Evolutionary conservation across 805 yeast genomes (phyloP).

Genomic region (Wickerhamomyces rabaulensis): DNA sequence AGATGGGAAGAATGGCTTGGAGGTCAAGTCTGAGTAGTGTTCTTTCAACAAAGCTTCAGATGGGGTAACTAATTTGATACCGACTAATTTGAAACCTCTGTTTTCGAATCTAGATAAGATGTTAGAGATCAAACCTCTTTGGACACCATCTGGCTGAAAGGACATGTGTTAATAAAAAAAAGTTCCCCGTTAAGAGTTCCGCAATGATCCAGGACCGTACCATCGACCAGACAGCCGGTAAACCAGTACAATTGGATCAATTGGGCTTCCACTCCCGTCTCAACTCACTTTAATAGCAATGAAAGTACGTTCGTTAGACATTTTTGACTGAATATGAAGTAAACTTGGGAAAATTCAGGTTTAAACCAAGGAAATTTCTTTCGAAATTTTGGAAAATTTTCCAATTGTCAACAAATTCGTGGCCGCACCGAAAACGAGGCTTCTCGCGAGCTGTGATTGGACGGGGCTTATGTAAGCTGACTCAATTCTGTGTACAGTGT

Average conservation of each 20-base stretch:
- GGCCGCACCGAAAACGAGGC: neutral
- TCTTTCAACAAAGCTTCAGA: slow-evolving; percentile 81
- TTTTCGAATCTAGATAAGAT: slow-evolving; percentile 91
- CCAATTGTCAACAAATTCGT: neutral
- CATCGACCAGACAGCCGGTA: too few species aligned
- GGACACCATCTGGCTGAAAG: slow-evolving; percentile 91
- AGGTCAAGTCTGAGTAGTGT: slow-evolving; percentile 93
- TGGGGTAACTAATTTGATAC: slow-evolving; percentile 86
- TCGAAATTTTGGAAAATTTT: neutral
- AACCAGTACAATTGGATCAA: neutral
- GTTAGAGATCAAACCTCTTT: slow-evolving; percentile 91
- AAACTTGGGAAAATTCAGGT: neutral
- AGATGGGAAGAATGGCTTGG: slow-evolving; percentile 98
- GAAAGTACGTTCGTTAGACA: slow-evolving; percentile 72
- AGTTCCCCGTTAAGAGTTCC: too few species aligned
- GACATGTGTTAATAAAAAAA: slow-evolving; percentile 21
- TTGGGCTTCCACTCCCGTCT: slow-evolving; percentile 3
- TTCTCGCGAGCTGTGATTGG: neutral
- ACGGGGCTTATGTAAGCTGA: neutral
- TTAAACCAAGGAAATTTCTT: neutral
- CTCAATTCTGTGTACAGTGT: too few species aligned
- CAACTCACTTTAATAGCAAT: slow-evolving; percentile 60
- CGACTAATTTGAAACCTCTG: slow-evolving; percentile 97
- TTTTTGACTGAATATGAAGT: slow-evolving; percentile 6
- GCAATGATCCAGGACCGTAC: too few species aligned